These are phyloP conservation scores for Vishniacozyma victoriae DNA, from an alignment of 768 basidiomycete species.

Conservation along the genomic window DNA sequence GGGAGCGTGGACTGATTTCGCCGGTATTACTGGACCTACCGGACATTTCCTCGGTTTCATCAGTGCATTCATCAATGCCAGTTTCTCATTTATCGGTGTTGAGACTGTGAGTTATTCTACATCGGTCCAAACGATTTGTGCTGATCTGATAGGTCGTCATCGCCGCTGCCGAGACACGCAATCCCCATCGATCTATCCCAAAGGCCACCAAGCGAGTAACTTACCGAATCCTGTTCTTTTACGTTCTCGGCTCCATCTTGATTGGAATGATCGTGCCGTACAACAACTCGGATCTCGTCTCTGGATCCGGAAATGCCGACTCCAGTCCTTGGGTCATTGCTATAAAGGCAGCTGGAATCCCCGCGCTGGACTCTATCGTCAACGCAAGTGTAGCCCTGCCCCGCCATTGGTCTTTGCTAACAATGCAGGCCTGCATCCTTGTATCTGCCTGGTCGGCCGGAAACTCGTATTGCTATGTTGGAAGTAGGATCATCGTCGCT, in stretches of 20 bases:
- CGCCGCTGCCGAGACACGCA: slow-evolving; percentile 19
- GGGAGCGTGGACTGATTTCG: neutral
- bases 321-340: slow-evolving; percentile 34
- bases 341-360: slow-evolving; percentile 27
- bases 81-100: slow-evolving; percentile 15
- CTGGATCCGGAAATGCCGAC: slow-evolving; percentile 23
- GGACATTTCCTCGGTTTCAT: slow-evolving; percentile 9
- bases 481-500: slow-evolving; percentile 51
- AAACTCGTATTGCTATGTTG: slow-evolving; percentile 38
- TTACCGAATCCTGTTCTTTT: slow-evolving; percentile 19
- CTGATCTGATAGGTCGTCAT: too few species aligned
- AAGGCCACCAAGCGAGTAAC: slow-evolving; percentile 4
- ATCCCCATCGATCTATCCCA: slow-evolving; percentile 12
- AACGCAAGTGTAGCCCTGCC: slow-evolving; percentile 37
- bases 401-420: too few species aligned
- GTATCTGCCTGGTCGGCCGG: slow-evolving; percentile 38
- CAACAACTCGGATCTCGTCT: slow-evolving; percentile 20
- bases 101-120: too few species aligned
- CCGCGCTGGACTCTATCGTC: slow-evolving; percentile 36
- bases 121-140: too few species aligned
- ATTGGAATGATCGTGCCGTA: slow-evolving; percentile 41
- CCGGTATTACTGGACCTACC: neutral
- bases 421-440: too few species aligned
- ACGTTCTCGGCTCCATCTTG: slow-evolving; percentile 29
- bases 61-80: slow-evolving; percentile 15